phyloP scores from a whole-genome alignment of 306 rosid genomes.

The Vigna angularis region DNA sequence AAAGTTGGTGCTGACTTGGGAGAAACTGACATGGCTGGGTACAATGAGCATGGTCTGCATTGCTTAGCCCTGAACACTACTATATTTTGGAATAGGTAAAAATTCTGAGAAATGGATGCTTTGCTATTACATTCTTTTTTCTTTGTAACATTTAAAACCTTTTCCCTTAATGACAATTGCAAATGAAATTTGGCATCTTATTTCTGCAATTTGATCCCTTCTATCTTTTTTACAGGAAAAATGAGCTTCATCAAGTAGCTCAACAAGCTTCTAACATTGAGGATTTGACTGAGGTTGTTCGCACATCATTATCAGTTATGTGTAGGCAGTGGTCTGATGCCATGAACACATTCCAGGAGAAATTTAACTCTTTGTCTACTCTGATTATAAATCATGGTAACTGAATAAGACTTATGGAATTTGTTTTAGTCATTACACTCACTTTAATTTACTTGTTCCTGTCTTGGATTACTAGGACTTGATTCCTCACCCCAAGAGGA shows the following conservation, averaged over 20 bases:
- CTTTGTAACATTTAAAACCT: conserved; percentile 38
- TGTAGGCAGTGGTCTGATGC: conserved; percentile 98
- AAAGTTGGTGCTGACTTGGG: conserved; percentile 52
- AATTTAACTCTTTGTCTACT: conserved; percentile 81
- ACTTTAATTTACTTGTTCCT: conserved; percentile 39
- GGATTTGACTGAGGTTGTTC: conserved; percentile 87
- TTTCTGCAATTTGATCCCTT: conserved; percentile 45
- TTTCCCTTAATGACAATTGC: conserved; percentile 5
- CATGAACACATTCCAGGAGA: conserved; percentile 80
- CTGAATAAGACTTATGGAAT: conserved; percentile 28
- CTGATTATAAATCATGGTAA: conserved; percentile 84
- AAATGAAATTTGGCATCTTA: conserved; percentile 43
- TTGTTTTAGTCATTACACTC: conserved; percentile 31
- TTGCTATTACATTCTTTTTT: conserved; percentile 25
- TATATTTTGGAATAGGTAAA: conserved; percentile 90
- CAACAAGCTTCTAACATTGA: conserved; percentile 96
- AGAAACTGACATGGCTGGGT: conserved; percentile 46
- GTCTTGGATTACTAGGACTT: conserved; percentile 63
- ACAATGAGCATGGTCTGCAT: conserved; percentile 74
- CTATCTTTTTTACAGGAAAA: conserved; percentile 62
- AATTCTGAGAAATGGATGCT: conserved; percentile 45
- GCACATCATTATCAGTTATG: conserved; percentile 87
- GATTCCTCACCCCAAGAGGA: conserved; percentile 92
- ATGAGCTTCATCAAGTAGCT: conserved; percentile 95
- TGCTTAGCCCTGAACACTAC: conserved; percentile 83